Conservation (phyloP, 805 yeast species). For the Barnettozyma siamensis region DNA sequence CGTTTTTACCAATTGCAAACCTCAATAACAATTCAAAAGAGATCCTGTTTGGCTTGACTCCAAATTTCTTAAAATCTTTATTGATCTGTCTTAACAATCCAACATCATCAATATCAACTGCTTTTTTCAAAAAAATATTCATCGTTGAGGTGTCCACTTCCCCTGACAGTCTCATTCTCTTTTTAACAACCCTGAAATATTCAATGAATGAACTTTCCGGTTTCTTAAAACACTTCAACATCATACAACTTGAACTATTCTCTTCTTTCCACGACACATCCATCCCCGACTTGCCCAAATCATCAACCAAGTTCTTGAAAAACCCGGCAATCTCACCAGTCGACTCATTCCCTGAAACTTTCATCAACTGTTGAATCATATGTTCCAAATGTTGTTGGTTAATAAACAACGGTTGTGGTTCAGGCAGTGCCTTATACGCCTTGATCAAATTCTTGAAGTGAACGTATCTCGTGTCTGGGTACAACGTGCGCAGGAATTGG, state of each 20-base stretch:
- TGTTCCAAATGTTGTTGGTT: slow-evolving; percentile 6
- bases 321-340: background rate
- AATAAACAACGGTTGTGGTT: slow-evolving; percentile 3
- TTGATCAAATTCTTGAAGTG: slow-evolving; percentile 1
- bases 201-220: background rate
- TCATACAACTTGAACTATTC: slow-evolving; percentile 2
- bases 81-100: background rate
- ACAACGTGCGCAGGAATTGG: background rate
- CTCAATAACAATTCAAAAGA: slow-evolving; percentile 1
- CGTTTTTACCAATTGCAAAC: background rate
- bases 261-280: slow-evolving; percentile 8
- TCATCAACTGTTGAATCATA: slow-evolving; percentile 5
- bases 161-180: background rate
- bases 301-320: background rate
- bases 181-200: background rate
- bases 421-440: slow-evolving; percentile 2
- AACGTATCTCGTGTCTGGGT: slow-evolving; percentile 2
- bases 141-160: slow-evolving; percentile 4
- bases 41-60: slow-evolving; percentile 3
- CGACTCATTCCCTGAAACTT: slow-evolving; percentile 5
- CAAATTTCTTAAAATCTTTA: background rate
- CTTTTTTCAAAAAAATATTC: slow-evolving; percentile 5
- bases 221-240: background rate
- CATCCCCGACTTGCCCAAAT: slow-evolving; percentile 1
- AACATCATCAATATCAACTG: background rate